phyloP scores from a whole-genome alignment of 768 basidiomycete species.

The Boletus eberwhitei region DNA sequence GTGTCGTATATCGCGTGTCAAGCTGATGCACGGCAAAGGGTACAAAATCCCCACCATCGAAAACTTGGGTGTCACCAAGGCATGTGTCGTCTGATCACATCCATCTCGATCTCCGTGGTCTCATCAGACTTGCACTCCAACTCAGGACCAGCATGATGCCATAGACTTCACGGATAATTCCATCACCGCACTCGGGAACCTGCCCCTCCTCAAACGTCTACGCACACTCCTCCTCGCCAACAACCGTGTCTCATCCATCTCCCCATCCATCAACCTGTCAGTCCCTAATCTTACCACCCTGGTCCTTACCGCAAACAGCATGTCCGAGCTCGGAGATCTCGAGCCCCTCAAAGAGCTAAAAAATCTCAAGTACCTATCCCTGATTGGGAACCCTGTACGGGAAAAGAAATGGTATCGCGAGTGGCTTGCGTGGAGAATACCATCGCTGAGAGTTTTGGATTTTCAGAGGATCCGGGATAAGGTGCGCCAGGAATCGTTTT shows the following conservation, averaged over 20 bases:
- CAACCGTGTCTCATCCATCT: slow-evolving; percentile 84
- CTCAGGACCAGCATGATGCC: slow-evolving; percentile 87
- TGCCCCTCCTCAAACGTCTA: slow-evolving; percentile 83
- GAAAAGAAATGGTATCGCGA: slow-evolving; percentile 97
- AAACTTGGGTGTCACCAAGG: slow-evolving; percentile 92
- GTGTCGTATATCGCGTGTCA: slow-evolving; percentile 3
- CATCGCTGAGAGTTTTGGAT: slow-evolving; percentile 87
- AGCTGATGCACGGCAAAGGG: slow-evolving; percentile 45
- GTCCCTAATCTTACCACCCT: slow-evolving; percentile 82
- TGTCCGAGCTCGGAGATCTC: slow-evolving; percentile 78
- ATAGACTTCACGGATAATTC: slow-evolving; percentile 94
- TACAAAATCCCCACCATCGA: slow-evolving; percentile 95
- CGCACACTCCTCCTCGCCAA: slow-evolving; percentile 83
- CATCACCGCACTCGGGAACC: slow-evolving; percentile 75
- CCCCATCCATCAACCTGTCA: slow-evolving; percentile 76
- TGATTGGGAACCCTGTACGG: slow-evolving; percentile 80
- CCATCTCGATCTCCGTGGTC: slow-evolving; percentile 8
- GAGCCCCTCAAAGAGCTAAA: slow-evolving; percentile 77
- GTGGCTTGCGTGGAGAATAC: slow-evolving; percentile 89
- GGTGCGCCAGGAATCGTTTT: slow-evolving; percentile 54
- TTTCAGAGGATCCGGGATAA: slow-evolving; percentile 94
- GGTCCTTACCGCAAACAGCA: slow-evolving; percentile 78
- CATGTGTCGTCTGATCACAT: slow-evolving; percentile 35
- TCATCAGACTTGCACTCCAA: slow-evolving; percentile 11
- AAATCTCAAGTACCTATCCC: slow-evolving; percentile 68